Conservation (phyloP, 129 eudicot species). For the Chrysanthemum seticuspe region DNA sequence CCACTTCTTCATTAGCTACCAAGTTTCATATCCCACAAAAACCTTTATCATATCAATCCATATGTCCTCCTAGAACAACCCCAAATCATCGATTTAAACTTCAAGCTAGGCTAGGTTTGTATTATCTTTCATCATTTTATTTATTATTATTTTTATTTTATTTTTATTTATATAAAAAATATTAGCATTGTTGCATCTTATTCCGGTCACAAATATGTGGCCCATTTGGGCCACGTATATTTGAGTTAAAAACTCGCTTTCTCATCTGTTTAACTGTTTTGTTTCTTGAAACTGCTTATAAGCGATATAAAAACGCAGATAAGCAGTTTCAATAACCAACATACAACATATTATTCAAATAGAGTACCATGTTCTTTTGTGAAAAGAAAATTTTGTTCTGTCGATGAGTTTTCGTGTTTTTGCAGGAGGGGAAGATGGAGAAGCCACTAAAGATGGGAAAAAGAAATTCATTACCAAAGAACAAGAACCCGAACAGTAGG, state of each 20-base stretch:
- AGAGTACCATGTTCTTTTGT: background rate
- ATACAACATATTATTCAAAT: background rate
- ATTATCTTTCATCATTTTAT: no score
- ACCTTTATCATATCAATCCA: conserved; percentile 27
- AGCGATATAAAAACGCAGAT: no score
- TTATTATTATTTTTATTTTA: background rate
- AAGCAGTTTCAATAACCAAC: background rate
- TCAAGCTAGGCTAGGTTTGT: conserved; percentile 56
- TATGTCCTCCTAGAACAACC: conserved; percentile 30
- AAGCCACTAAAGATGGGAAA: conserved; percentile 61
- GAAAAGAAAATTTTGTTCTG: background rate
- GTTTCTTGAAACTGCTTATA: no score
- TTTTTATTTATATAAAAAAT: no score
- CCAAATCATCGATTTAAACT: conserved; percentile 35
- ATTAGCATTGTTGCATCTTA: no score
- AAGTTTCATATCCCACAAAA: conserved; percentile 27
- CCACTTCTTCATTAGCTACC: background rate
- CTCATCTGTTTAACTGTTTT: no score
- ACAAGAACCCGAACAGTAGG: conserved; percentile 97
- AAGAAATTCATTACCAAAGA: conserved; percentile 94
- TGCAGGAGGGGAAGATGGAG: conserved; percentile 75
- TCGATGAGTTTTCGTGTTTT: conserved; percentile 23
- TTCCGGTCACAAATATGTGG: no score
- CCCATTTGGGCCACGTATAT: no score
- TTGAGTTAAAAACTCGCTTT: no score